Base-by-base conservation (phyloP, 306 rosid species). In the Trichosanthes truncata region DNA sequence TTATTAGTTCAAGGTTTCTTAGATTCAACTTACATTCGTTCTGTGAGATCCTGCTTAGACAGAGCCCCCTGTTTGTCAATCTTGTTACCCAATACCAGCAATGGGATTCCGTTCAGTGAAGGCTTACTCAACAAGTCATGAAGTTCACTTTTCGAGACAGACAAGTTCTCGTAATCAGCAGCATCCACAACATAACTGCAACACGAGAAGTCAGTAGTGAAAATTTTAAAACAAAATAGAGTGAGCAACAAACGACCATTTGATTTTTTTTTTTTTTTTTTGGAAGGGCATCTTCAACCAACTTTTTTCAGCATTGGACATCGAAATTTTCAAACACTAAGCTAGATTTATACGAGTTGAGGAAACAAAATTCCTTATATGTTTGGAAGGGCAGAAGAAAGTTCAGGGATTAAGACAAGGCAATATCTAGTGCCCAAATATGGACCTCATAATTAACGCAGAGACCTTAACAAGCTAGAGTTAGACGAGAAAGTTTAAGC, bases 111-210 rank as follows among this genome's bases (percentile, higher is more conserved):
- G 87, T 74, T 84, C 63, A 90, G 84, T 18, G 96, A 86, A 41
- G 85, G 84, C 83, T 87, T 90, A 81, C 89, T 85, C 82, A 88
- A 80, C 83, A 89, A 80, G 82, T 89, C 91, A 81, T 93, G 93
- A 31, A 90, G 91, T 84, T 90, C 90, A 84, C 80, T 78, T 87
- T 52, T 89, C 10, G 91, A 87, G 80, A 84, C 84, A 33, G 85
- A 66, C 74, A 89, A 80, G 71, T 88, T 88, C 36, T 88, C 92
- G 38, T 46, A 33, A 84, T 89, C 90, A 78, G 91, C 93, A 36
- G 88, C 91, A 87, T 90, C 93, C 65, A 88, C 97, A 38, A 87
- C 94, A 82, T 86, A 90, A 13, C 90, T 90, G 87, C 80, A 84
- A 77, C 80, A 80, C 17, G 56, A 23, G 49, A 83, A 80, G 66